Evolutionary conservation across 148 eudicot genomes (phyloP).

Genomic region (Cornus kousa): DNA sequence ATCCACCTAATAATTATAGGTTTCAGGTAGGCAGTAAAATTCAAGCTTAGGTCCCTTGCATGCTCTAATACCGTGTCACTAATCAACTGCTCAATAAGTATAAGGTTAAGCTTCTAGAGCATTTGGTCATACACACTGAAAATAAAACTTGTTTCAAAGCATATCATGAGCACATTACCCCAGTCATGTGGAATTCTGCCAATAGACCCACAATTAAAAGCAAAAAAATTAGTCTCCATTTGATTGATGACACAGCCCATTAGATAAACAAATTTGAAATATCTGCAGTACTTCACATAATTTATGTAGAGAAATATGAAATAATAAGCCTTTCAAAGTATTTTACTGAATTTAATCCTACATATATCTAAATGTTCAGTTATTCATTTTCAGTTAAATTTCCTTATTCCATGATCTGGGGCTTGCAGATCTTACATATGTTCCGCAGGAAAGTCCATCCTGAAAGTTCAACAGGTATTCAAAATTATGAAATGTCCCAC

Average conservation of each 20-base stretch:
- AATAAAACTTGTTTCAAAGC: not conserved
- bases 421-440: slow-evolving; percentile 59
- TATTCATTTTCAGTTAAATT: not conserved
- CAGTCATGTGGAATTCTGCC: no score
- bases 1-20: no score
- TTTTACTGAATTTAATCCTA: not conserved
- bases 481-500: slow-evolving; percentile 33
- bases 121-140: no score
- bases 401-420: slow-evolving; percentile 3
- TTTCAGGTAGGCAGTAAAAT: no score
- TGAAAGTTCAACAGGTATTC: slow-evolving; percentile 40
- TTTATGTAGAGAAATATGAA: not conserved
- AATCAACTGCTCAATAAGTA: no score
- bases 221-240: not conserved
- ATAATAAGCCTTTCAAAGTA: not conserved
- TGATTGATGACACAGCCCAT: not conserved
- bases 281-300: not conserved
- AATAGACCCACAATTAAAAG: not conserved
- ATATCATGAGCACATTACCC: not conserved
- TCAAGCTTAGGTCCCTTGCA: no score
- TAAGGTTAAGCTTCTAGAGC: no score
- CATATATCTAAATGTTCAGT: not conserved
- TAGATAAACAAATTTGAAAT: not conserved
- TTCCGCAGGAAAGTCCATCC: slow-evolving; percentile 92
- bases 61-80: no score